Evolutionary conservation across 108 stramenopile genomes (phyloP).

Genomic region (Nitzschia putrida): DNA sequence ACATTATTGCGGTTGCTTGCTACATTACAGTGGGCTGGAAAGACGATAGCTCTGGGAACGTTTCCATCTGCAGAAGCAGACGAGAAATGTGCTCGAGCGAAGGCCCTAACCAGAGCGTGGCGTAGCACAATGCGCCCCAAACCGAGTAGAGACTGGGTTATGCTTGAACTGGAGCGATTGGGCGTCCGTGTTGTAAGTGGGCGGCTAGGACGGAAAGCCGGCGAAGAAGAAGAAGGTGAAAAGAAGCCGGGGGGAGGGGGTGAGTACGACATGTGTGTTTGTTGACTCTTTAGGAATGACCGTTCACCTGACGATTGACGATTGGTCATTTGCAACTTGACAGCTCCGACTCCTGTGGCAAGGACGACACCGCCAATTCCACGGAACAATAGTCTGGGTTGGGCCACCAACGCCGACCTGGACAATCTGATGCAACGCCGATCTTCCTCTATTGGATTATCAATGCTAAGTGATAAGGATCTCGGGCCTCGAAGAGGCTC

Average conservation of each 20-base stretch:
- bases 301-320: no score
- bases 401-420: slow-evolving; percentile 42
- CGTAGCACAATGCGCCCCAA: slow-evolving; percentile 90
- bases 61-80: slow-evolving; percentile 86
- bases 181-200: slow-evolving; percentile 86
- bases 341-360: slow-evolving; percentile 26
- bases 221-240: slow-evolving; percentile 59
- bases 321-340: not conserved
- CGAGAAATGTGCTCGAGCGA: slow-evolving; percentile 89
- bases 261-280: not conserved
- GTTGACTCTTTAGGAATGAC: not conserved
- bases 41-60: slow-evolving; percentile 71
- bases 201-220: slow-evolving; percentile 69
- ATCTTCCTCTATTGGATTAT: slow-evolving; percentile 55
- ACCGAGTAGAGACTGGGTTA: slow-evolving; percentile 88
- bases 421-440: slow-evolving; percentile 53
- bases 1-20: not conserved
- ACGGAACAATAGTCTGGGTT: slow-evolving; percentile 44
- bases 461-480: slow-evolving; percentile 51
- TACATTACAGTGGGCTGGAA: slow-evolving; percentile 57
- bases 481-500: slow-evolving; percentile 46
- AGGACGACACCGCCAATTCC: slow-evolving; percentile 11
- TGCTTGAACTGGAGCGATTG: slow-evolving; percentile 84
- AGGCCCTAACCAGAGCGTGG: slow-evolving; percentile 87
- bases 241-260: slow-evolving; percentile 10